These are phyloP conservation scores for Odonthalia washingtoniensis DNA, from an alignment of 31 red algal genomes.

Conservation along the genomic window DNA sequence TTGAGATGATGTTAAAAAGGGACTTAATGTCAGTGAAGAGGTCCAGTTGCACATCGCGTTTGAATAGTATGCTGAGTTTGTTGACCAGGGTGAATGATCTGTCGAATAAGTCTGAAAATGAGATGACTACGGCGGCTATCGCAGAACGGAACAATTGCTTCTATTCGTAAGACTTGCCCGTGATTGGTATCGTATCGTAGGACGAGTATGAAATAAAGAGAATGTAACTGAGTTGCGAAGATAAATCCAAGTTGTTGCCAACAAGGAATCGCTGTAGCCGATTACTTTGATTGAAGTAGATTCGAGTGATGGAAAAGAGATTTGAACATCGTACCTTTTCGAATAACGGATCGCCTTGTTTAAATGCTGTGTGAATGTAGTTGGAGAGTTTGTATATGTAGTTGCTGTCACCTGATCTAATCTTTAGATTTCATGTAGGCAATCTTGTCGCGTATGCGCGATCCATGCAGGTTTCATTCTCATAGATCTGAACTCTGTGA, in stretches of 20 bases:
- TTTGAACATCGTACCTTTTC: neutral
- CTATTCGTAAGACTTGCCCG: slow-evolving; percentile 40
- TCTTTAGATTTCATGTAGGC: slow-evolving; percentile 33
- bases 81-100: neutral
- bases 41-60: neutral
- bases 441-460: slow-evolving; percentile 17
- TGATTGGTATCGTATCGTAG: neutral
- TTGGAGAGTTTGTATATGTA: neutral
- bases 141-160: slow-evolving; percentile 23
- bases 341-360: slow-evolving; percentile 20
- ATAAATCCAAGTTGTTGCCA: slow-evolving; percentile 37
- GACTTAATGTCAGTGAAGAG: slow-evolving; percentile 16
- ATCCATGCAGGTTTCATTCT: slow-evolving; percentile 60
- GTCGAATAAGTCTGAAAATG: slow-evolving; percentile 56
- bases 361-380: slow-evolving; percentile 5
- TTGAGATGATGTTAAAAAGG: slow-evolving; percentile 44
- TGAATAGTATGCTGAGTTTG: neutral
- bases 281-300: slow-evolving; percentile 7
- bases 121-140: slow-evolving; percentile 43
- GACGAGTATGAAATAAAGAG: neutral
- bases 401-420: slow-evolving; percentile 27
- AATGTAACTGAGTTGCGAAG: slow-evolving; percentile 46
- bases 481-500: slow-evolving; percentile 27
- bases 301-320: slow-evolving; percentile 10
- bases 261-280: slow-evolving; percentile 43